Percentiles rank a stretch among this genome's conserved stretches.
Evolutionary conservation across 2,329 filamentous ascomycete species (phyloP).

Genomic region (Elsinoe ampelina): DNA sequence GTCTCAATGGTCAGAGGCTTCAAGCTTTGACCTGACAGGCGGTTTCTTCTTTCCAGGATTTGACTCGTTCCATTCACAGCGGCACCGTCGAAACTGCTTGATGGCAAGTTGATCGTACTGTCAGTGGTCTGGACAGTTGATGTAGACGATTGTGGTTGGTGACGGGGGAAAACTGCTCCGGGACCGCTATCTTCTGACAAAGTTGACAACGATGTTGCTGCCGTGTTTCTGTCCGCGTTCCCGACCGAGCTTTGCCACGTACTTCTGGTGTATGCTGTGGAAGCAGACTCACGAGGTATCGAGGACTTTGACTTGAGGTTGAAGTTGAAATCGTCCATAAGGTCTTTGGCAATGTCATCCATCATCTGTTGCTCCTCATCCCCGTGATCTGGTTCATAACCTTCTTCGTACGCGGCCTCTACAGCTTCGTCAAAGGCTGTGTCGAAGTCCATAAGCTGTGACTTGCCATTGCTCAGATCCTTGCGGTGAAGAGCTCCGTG

Average conservation of each 20-base stretch:
- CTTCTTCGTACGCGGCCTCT: conserved; percentile 90
- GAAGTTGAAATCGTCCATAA: conserved; percentile 73
- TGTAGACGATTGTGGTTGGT: conserved; percentile 10
- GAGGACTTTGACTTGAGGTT: conserved; percentile 58
- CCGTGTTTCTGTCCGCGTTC: conserved; percentile 61
- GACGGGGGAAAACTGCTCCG: conserved; percentile 7
- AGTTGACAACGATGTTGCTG: conserved; percentile 59
- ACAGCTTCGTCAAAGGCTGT: conserved; percentile 90
- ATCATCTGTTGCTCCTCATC: conserved; percentile 48
- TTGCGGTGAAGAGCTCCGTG: conserved; percentile 63
- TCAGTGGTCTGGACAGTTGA: conserved; percentile 10
- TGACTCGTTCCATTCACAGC: neutral
- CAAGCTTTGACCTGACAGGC: conserved; percentile 3
- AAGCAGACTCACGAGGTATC: conserved; percentile 69
- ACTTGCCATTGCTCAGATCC: conserved; percentile 59
- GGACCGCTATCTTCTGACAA: conserved; percentile 51
- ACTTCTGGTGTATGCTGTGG: conserved; percentile 65
- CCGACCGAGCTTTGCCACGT: conserved; percentile 69
- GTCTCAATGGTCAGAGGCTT: conserved; percentile 12
- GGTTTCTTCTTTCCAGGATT: conserved; percentile 7
- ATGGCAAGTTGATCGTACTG: neutral
- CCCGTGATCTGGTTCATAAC: conserved; percentile 61
- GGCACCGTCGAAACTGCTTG: neutral
- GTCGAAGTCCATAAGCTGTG: conserved; percentile 80
- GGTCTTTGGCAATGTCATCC: conserved; percentile 80